A percentile compares a stretch with the other conserved stretches of the same genome.
Evolutionary conservation across 805 yeast species (phyloP).

Genomic region (Yamadazyma scolyti): DNA sequence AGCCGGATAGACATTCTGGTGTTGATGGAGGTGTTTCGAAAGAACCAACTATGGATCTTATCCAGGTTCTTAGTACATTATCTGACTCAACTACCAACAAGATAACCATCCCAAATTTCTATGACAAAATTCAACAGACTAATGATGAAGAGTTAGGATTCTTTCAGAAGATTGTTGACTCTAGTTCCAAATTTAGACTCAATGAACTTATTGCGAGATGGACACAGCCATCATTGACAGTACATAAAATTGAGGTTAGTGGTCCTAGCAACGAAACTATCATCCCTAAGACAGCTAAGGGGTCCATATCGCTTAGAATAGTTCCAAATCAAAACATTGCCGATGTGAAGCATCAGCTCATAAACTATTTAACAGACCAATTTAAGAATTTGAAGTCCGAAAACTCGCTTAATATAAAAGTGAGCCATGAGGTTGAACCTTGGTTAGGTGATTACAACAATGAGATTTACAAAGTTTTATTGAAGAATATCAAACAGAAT

Average conservation of each 20-base stretch:
- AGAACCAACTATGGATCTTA: constrained; percentile 86
- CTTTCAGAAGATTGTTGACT: constrained; percentile 55
- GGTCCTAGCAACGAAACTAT: constrained; percentile 91
- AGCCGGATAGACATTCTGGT: constrained; percentile 92
- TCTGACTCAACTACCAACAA: constrained; percentile 39
- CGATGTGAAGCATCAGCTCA: constrained; percentile 50
- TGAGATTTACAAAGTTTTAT: constrained; percentile 64
- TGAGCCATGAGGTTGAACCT: constrained; percentile 87
- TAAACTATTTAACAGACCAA: constrained; percentile 37
- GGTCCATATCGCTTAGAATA: constrained; percentile 75
- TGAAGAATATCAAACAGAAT: constrained; percentile 55
- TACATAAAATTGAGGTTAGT: constrained; percentile 79
- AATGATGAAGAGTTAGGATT: constrained; percentile 54
- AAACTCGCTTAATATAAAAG: constrained; percentile 57
- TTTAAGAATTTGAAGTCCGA: constrained; percentile 54
- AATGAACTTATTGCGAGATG: constrained; percentile 70
- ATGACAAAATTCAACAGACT: constrained; percentile 60
- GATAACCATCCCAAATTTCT: constrained; percentile 67
- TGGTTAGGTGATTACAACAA: constrained; percentile 90
- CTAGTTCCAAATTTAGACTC: constrained; percentile 28
- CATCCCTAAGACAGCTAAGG: constrained; percentile 77
- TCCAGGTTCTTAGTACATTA: constrained; percentile 65
- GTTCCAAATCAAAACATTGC: constrained; percentile 83
- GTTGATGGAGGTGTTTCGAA: constrained; percentile 89
- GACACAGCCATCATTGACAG: constrained; percentile 85